Percentiles rank a stretch among this genome's conserved stretches.
These are phyloP conservation scores for Lactarius tabidus DNA, from an alignment of 768 basidiomycete genomes.

Conservation along the genomic window DNA sequence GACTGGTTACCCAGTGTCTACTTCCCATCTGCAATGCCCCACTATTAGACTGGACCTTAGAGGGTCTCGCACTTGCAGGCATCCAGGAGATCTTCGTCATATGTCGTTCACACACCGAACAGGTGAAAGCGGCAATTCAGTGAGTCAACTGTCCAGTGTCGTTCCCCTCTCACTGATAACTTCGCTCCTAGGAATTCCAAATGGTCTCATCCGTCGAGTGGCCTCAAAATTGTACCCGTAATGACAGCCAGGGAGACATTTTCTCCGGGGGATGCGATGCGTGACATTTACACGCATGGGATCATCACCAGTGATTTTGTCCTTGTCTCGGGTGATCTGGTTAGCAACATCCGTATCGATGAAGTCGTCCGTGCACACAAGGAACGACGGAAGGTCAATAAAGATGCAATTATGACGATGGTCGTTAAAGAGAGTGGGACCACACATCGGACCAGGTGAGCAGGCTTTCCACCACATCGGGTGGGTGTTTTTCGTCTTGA, in stretches of 20 bases:
- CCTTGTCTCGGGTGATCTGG: slow-evolving; percentile 85
- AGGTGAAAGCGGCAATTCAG: slow-evolving; percentile 82
- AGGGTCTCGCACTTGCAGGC: slow-evolving; percentile 89
- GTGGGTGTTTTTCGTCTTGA: neutral
- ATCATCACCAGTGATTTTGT: slow-evolving; percentile 90
- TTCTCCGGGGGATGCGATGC: slow-evolving; percentile 88
- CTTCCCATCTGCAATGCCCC: slow-evolving; percentile 93
- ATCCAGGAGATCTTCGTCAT: slow-evolving; percentile 96
- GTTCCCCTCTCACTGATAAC: neutral
- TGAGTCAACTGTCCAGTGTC: slow-evolving; percentile 37
- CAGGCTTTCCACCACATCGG: slow-evolving; percentile 10
- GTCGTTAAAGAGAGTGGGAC: slow-evolving; percentile 79
- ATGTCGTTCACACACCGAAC: slow-evolving; percentile 85
- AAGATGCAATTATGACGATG: slow-evolving; percentile 96
- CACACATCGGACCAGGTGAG: slow-evolving; percentile 69
- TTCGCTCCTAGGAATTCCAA: slow-evolving; percentile 57
- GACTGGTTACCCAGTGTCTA: slow-evolving; percentile 56
- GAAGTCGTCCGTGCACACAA: slow-evolving; percentile 87
- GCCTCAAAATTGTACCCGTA: slow-evolving; percentile 80
- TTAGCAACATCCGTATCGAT: slow-evolving; percentile 89
- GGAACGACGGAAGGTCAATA: slow-evolving; percentile 78
- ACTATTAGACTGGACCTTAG: slow-evolving; percentile 93
- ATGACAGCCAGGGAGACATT: slow-evolving; percentile 83
- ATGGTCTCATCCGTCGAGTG: slow-evolving; percentile 77
- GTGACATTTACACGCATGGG: slow-evolving; percentile 89